phyloP scores from a whole-genome alignment of 2,329 filamentous ascomycete genomes.

The Claviceps spartinae region DNA sequence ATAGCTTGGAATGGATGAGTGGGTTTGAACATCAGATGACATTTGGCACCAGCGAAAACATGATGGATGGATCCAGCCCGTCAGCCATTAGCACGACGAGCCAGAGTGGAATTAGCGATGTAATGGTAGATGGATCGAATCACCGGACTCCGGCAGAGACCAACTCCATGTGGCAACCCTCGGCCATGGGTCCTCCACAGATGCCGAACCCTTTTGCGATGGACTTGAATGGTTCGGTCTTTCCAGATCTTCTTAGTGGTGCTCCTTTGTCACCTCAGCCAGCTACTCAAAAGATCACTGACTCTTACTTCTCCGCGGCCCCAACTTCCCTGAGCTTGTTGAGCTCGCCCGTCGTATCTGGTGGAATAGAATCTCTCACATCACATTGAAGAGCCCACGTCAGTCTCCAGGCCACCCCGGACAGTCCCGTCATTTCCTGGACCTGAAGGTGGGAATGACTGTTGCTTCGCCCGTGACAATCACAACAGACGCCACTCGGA shows the following conservation, averaged over 20 bases:
- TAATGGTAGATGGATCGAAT: slow-evolving; percentile 74
- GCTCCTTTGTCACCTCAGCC: slow-evolving; percentile 69
- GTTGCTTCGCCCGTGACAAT: slow-evolving; percentile 47
- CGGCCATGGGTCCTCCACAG: slow-evolving; percentile 55
- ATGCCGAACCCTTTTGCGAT: slow-evolving; percentile 59
- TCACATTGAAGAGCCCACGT: slow-evolving; percentile 51
- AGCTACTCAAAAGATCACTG: slow-evolving; percentile 53
- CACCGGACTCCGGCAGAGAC: slow-evolving; percentile 41
- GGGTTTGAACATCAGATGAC: slow-evolving; percentile 69
- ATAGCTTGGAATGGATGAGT: slow-evolving; percentile 69
- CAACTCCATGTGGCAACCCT: slow-evolving; percentile 54
- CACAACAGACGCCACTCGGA: slow-evolving; percentile 51
- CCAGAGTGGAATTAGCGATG: slow-evolving; percentile 80
- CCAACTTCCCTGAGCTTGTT: slow-evolving; percentile 61
- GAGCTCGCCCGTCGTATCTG: slow-evolving; percentile 55
- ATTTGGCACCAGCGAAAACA: slow-evolving; percentile 60
- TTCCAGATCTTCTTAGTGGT: slow-evolving; percentile 62
- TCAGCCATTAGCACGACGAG: slow-evolving; percentile 93
- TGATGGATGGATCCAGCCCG: slow-evolving; percentile 84
- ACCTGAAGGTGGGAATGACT: slow-evolving; percentile 48
- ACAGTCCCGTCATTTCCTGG: slow-evolving; percentile 52
- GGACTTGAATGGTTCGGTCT: slow-evolving; percentile 60
- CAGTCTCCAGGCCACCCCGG: slow-evolving; percentile 51
- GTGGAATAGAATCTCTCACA: slow-evolving; percentile 43
- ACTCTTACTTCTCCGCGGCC: slow-evolving; percentile 68